Percentiles rank a stretch among this genome's conserved stretches.
These are phyloP conservation scores for Annulohypoxylon bovei DNA, from an alignment of 495 filamentous ascomycete genomes.

Conservation along the genomic window DNA sequence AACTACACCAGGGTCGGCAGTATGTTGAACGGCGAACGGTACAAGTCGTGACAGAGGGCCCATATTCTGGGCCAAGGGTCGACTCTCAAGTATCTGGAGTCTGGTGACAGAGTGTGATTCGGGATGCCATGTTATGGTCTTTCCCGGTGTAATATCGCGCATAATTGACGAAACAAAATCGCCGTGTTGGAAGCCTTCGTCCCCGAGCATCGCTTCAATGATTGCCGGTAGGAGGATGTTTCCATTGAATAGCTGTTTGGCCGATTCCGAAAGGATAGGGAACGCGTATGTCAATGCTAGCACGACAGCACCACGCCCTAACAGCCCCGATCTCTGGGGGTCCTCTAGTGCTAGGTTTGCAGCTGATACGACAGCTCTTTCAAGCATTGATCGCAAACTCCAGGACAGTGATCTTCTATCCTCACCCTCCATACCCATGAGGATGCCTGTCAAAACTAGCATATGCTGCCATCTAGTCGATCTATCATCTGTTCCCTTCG, in stretches of 20 bases:
- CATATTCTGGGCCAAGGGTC: conserved; percentile 79
- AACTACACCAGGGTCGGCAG: conserved; percentile 67
- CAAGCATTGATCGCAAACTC: conserved; percentile 74
- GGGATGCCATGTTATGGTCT: conserved; percentile 77
- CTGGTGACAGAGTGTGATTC: conserved; percentile 67
- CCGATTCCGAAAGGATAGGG: conserved; percentile 70
- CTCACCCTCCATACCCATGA: conserved; percentile 81
- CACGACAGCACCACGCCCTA: conserved; percentile 69
- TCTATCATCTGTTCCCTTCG: conserved; percentile 83
- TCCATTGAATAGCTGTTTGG: conserved; percentile 70
- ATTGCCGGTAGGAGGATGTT: conserved; percentile 78
- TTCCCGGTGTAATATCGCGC: conserved; percentile 73
- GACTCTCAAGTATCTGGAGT: conserved; percentile 65
- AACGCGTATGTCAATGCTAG: conserved; percentile 85
- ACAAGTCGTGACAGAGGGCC: conserved; percentile 82
- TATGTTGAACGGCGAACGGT: conserved; percentile 75
- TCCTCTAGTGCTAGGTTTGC: conserved; percentile 76
- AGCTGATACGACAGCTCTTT: conserved; percentile 79
- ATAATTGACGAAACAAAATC: conserved; percentile 84
- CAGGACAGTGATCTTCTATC: conserved; percentile 70
- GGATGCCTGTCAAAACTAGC: conserved; percentile 78
- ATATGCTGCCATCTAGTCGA: conserved; percentile 91
- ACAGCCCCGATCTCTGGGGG: conserved; percentile 55
- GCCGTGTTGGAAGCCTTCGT: conserved; percentile 82
- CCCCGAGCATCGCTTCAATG: conserved; percentile 69